Conservation (phyloP, 2,329 filamentous ascomycete genomes). For the Neoascochyta sp. region DNA sequence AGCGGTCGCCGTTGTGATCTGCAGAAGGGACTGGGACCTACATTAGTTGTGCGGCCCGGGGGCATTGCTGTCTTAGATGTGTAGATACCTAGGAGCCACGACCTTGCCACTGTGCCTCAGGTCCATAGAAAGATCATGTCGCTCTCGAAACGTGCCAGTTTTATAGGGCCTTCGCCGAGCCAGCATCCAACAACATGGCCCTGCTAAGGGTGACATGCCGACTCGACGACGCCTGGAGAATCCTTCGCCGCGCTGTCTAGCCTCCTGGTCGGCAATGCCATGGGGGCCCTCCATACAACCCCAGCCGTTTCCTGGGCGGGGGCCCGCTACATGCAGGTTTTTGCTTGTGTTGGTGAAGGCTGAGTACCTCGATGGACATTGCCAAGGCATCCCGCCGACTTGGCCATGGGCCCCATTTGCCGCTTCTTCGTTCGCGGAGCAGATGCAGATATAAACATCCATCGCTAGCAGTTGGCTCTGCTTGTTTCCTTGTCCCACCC, state of each 20-base stretch:
- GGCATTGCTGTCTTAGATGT: no score
- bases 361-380: constrained; percentile 26
- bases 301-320: not conserved
- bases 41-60: no score
- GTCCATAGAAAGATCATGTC: no score
- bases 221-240: constrained; percentile 2
- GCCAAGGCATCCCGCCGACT: constrained; percentile 23
- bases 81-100: no score
- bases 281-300: constrained; percentile 1
- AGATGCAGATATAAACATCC: constrained; percentile 11
- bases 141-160: no score
- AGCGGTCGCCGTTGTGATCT: no score
- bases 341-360: constrained; percentile 6
- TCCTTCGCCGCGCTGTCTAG: not conserved
- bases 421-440: no score
- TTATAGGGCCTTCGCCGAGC: not conserved
- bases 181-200: not conserved
- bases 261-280: constrained; percentile 1
- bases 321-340: constrained; percentile 3
- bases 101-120: no score
- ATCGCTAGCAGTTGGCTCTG: not conserved
- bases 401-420: constrained; percentile 17
- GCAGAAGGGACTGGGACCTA: no score
- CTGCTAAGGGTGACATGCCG: constrained; percentile 3
- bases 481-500: constrained; percentile 4